Evolutionary conservation across 139 green algal genomes (phyloP).

Genomic region (Ettlia oleoabundans): DNA sequence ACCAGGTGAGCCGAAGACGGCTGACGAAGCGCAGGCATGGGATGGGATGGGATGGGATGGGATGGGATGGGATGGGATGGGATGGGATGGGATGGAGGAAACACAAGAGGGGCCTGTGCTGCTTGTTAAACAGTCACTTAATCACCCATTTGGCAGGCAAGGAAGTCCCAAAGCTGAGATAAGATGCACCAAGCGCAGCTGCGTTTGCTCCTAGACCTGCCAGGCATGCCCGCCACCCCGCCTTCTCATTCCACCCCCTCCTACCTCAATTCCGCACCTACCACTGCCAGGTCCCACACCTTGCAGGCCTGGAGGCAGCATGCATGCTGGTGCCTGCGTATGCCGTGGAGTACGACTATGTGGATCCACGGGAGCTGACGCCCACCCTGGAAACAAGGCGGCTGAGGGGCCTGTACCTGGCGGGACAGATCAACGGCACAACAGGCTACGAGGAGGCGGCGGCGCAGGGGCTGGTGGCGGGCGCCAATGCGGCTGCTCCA

Average conservation of each 20-base stretch:
- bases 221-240: too few relatives aligned
- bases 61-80: too few relatives aligned
- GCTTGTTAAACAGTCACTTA: too few relatives aligned
- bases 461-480: slow-evolving; percentile 65
- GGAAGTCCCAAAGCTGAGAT: too few relatives aligned
- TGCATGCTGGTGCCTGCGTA: slow-evolving; percentile 58
- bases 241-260: too few relatives aligned
- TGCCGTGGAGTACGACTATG: slow-evolving; percentile 73
- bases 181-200: too few relatives aligned
- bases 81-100: too few relatives aligned
- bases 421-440: slow-evolving; percentile 73
- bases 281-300: background rate
- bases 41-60: too few relatives aligned
- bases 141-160: too few relatives aligned
- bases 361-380: slow-evolving; percentile 64
- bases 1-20: slow-evolving; percentile 21
- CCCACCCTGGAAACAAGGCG: slow-evolving; percentile 54
- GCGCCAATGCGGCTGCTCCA: slow-evolving; percentile 61
- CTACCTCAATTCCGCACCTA: background rate
- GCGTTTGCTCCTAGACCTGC: too few relatives aligned
- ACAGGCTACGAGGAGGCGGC: slow-evolving; percentile 74
- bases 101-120: too few relatives aligned
- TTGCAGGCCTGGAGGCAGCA: slow-evolving; percentile 49
- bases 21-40: background rate
- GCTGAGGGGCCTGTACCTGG: slow-evolving; percentile 63